Evolutionary conservation across 768 basidiomycete genomes (phyloP).

Genomic region (Boletus rubroflammeus): DNA sequence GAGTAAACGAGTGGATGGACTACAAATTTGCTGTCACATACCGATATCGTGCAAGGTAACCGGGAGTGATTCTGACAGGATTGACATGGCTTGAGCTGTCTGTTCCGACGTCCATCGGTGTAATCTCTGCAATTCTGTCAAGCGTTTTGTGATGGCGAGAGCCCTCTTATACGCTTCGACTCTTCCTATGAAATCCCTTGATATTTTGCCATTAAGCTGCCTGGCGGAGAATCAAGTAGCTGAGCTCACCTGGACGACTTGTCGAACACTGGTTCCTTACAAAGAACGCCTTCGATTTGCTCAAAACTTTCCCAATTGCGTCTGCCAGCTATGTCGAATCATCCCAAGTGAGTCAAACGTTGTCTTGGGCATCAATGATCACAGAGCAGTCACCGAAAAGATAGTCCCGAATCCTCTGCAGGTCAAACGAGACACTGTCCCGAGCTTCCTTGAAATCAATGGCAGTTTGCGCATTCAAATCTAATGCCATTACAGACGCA

Average conservation of each 20-base stretch:
- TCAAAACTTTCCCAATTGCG: constrained; percentile 48
- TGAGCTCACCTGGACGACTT: constrained; percentile 48
- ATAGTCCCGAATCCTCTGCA: constrained; percentile 44
- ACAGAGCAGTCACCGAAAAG: constrained; percentile 43
- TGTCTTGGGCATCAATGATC: not conserved
- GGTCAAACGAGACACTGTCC: constrained; percentile 38
- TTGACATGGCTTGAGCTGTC: constrained; percentile 40
- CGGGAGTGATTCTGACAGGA: constrained; percentile 53
- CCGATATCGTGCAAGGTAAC: constrained; percentile 41
- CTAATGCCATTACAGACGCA: not conserved
- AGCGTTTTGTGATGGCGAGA: constrained; percentile 49
- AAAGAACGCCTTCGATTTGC: constrained; percentile 43
- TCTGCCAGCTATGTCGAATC: constrained; percentile 40
- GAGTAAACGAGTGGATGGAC: constrained; percentile 22
- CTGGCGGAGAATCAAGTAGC: not conserved
- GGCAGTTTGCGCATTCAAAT: constrained; percentile 45
- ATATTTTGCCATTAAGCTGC: not conserved
- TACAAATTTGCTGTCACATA: constrained; percentile 13
- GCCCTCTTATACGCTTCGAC: constrained; percentile 55
- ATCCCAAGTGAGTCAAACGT: not conserved
- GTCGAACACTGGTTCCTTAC: constrained; percentile 56
- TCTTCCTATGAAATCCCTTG: constrained; percentile 55
- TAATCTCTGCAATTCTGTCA: constrained; percentile 55
- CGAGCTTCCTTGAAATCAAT: constrained; percentile 54
- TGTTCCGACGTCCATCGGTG: constrained; percentile 54